Evolutionary conservation across 2,329 filamentous ascomycete species (phyloP), one percentile per base, ranked within the genome.

Genomic region (Macrophomina pseudophaseolina): DNA sequence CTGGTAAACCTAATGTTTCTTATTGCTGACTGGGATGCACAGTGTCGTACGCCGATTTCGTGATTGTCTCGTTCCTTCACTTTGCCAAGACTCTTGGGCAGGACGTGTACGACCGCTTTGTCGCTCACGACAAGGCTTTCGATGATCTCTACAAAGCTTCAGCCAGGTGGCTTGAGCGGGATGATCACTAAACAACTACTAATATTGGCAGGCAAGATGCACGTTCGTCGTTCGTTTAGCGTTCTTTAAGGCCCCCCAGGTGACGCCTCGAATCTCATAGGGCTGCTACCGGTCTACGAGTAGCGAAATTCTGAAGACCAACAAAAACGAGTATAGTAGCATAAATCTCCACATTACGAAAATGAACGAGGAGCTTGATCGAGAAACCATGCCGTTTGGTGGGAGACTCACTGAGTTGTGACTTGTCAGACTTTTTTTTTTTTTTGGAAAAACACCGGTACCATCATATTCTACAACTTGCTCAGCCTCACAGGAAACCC

Each of bases 1-100:
- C 67, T 74, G 18, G 66, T 72, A 53, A 23, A 33, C 11, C 30
- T 42, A 18, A 18, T 40, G 11, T 40, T 44, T 69, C 51, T 12
- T 33, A 33, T 18, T 56, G 54, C 58, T 67, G 54, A 66, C 42
- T 23, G 6, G 14, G 44, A n/a, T 28, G 23, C 35, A 14, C 48
- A 75, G 78, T 77, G 5, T 79, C 77, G 9, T 80, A 80, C 70
- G 78, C 78, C 3, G 78, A 80, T 59, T 86, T 91, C 65, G 79
- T 87, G 2, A 84, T 87, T 72, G 83, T 83, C 0, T 80, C 80
- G 1, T 78, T 79, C 40, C 68, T 88, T 66, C 75, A 84, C 4
- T 85, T 84, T 66, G 68, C 80, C 7, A 79, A 75, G 69, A 56
- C 70, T 3, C 62, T 74, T 0, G 72, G 81, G 23, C 75, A 80